Conservation (phyloP, 2,329 filamentous ascomycete species). For the Raffaelea ambrosiae region DNA sequence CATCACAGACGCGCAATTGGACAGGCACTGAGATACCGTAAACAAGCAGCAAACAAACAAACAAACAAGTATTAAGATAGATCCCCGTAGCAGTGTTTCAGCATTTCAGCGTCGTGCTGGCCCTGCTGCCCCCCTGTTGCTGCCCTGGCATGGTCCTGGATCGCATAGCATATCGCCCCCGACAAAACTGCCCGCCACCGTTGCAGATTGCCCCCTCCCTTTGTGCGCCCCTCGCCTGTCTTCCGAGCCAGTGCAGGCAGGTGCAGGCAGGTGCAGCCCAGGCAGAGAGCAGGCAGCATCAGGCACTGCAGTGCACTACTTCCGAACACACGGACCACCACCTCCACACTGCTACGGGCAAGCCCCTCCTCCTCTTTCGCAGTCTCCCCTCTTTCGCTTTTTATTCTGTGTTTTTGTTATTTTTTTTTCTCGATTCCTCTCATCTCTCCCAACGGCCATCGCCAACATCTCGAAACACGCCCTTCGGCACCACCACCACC, state of each 20-base stretch:
- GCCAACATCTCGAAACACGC: not conserved
- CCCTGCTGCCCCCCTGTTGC: no score
- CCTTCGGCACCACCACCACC: not conserved
- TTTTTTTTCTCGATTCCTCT: constrained; percentile 1
- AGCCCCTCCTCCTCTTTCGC: not conserved
- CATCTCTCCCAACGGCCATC: not conserved
- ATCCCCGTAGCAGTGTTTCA: no score
- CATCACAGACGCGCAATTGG: no score
- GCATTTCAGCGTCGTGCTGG: no score
- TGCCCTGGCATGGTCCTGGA: not conserved
- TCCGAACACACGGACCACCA: constrained; percentile 7
- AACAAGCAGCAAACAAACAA: not conserved
- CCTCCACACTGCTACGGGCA: constrained; percentile 3
- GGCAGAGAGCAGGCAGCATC: no score
- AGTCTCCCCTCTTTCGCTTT: constrained; percentile 5
- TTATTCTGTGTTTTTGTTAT: constrained; percentile 1
- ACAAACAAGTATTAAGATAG: not conserved
- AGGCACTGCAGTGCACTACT: not conserved
- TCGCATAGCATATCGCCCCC: not conserved
- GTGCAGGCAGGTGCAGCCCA: not conserved
- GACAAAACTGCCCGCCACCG: not conserved
- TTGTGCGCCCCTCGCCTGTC: not conserved
- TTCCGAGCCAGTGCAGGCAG: not conserved
- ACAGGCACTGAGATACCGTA: not conserved
- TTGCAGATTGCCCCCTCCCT: not conserved